phyloP scores from a whole-genome alignment of 2,329 filamentous ascomycete genomes.

The Ophiostoma quercus region DNA sequence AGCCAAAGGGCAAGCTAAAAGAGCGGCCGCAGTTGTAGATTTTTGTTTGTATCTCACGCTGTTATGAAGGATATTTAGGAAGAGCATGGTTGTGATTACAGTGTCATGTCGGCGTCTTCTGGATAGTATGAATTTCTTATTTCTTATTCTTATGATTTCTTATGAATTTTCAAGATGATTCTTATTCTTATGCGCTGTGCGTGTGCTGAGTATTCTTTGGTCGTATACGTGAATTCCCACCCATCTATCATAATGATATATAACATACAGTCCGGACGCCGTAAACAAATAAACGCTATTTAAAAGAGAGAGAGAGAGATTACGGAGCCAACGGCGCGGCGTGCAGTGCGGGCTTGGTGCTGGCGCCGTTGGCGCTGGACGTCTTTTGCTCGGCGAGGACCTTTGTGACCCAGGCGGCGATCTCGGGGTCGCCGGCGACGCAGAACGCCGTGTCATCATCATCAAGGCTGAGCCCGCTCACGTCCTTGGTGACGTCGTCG shows the following conservation, averaged over 20 bases:
- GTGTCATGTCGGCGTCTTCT: neutral
- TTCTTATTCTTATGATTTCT: too few relatives aligned
- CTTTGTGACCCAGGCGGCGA: slow-evolving; percentile 75
- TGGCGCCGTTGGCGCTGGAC: slow-evolving; percentile 36
- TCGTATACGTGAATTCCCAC: slow-evolving; percentile 20
- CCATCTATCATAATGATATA: slow-evolving; percentile 10
- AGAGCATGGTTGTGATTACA: neutral
- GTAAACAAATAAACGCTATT: too few relatives aligned
- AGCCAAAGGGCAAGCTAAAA: slow-evolving; percentile 14
- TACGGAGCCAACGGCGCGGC: slow-evolving; percentile 69
- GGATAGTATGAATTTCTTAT: neutral
- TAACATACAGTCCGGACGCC: neutral
- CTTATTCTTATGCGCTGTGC: neutral
- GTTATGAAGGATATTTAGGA: neutral
- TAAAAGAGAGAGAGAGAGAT: too few relatives aligned
- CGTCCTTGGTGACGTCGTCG: slow-evolving; percentile 33
- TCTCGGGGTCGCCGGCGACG: slow-evolving; percentile 67
- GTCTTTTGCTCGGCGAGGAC: slow-evolving; percentile 60
- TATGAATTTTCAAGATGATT: too few relatives aligned
- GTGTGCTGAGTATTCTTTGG: slow-evolving; percentile 21
- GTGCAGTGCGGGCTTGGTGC: slow-evolving; percentile 74
- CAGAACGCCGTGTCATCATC: slow-evolving; percentile 25
- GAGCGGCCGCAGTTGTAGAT: slow-evolving; percentile 18
- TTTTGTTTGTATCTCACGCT: neutral
- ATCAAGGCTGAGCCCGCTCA: slow-evolving; percentile 35